These are phyloP conservation scores for Theobroma grandiflorum DNA, from an alignment of 441 rosid species.

Conservation along the genomic window DNA sequence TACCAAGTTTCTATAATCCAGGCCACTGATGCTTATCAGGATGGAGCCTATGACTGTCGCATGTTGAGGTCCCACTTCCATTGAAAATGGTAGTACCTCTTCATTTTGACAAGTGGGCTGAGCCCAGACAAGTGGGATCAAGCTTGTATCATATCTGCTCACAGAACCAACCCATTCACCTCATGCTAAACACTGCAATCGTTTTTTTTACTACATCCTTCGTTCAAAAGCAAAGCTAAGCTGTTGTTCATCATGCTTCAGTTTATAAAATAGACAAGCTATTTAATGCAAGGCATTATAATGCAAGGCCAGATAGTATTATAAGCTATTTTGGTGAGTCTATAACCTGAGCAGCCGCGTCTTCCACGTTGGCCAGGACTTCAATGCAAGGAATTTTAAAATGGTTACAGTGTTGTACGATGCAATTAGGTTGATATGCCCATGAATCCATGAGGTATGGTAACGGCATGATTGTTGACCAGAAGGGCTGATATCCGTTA, in stretches of 20 bases:
- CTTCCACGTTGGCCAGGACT: slow-evolving; percentile 1
- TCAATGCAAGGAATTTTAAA: not conserved
- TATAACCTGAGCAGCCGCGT: not conserved
- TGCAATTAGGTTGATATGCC: not conserved
- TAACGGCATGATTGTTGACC: not conserved
- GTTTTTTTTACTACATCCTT: not conserved
- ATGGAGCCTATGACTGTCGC: not conserved
- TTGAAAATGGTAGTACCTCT: not conserved
- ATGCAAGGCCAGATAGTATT: too few relatives aligned
- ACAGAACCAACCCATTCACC: not conserved
- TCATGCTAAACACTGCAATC: not conserved
- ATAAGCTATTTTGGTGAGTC: not conserved
- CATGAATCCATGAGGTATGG: not conserved
- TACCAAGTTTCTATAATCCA: not conserved
- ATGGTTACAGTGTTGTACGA: not conserved
- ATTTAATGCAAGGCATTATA: too few relatives aligned
- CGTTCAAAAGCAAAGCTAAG: not conserved
- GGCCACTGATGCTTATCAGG: not conserved
- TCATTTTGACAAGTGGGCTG: not conserved
- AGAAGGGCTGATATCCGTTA: not conserved
- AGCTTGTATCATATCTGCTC: not conserved
- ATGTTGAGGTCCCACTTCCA: not conserved
- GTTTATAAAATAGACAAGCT: not conserved
- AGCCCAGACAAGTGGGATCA: not conserved
- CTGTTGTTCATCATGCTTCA: not conserved